Conservation (phyloP, 192 early-diverging fungal species). For the Linnemannia elongata region DNA sequence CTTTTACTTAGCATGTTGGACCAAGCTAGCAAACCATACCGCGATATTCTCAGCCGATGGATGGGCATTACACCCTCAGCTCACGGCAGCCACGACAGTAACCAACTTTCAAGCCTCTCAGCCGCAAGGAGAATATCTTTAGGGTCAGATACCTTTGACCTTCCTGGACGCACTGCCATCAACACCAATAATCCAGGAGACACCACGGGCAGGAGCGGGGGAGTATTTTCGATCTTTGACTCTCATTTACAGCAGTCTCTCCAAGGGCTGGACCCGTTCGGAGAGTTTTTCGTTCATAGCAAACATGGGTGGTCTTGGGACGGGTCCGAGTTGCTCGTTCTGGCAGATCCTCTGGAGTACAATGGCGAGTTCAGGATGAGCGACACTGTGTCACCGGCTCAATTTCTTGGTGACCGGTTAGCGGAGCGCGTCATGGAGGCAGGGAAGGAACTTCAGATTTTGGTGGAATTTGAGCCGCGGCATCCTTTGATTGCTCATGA, state of each 20-base stretch:
- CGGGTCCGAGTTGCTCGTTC: slow-evolving; percentile 20
- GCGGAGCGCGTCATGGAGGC: slow-evolving; percentile 52
- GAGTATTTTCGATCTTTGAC: slow-evolving; percentile 28
- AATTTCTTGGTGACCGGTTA: slow-evolving; percentile 40
- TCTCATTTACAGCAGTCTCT: slow-evolving; percentile 38
- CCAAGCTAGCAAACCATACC: slow-evolving; percentile 57
- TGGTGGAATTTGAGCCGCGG: slow-evolving; percentile 41
- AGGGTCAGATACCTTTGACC: not conserved
- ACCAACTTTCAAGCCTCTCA: not conserved
- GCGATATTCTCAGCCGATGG: slow-evolving; percentile 59
- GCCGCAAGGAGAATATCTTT: not conserved
- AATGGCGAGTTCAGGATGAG: slow-evolving; percentile 24
- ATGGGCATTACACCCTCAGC: slow-evolving; percentile 42
- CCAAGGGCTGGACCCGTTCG: slow-evolving; percentile 54
- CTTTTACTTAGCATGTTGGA: slow-evolving; percentile 41
- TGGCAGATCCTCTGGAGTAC: slow-evolving; percentile 36
- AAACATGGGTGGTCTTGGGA: slow-evolving; percentile 43
- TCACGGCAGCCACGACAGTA: not conserved
- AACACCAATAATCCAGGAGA: not conserved
- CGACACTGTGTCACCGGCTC: slow-evolving; percentile 8
- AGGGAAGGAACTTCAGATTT: slow-evolving; percentile 59
- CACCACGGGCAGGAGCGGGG: not conserved
- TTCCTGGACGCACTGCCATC: not conserved
- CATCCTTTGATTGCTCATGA: slow-evolving; percentile 47
- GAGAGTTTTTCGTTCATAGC: slow-evolving; percentile 56